Percentiles rank a stretch among this genome's conserved stretches.
These are phyloP conservation scores for Zymoseptoria brevis DNA, from an alignment of 2,329 filamentous ascomycete genomes.

Conservation along the genomic window DNA sequence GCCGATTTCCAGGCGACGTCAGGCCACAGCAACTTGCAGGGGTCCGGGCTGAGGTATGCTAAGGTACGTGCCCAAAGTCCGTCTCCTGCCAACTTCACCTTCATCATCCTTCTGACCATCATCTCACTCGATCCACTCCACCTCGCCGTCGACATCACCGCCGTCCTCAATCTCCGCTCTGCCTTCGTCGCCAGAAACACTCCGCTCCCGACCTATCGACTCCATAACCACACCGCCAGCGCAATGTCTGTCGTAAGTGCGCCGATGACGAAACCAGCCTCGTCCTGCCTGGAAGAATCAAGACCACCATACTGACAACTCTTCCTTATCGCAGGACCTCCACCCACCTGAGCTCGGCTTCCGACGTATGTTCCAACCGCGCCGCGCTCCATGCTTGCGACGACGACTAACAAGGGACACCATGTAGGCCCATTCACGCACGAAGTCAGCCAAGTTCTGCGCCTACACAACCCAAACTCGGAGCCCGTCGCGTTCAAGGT, in stretches of 20 bases:
- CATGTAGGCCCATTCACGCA: conserved; percentile 53
- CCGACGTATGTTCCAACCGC: conserved; percentile 58
- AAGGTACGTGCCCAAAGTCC: neutral
- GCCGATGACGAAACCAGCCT: neutral
- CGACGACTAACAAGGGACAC: conserved; percentile 8
- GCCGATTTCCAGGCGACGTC: too few species aligned
- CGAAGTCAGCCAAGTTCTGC: conserved; percentile 55
- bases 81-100: neutral
- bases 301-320: neutral
- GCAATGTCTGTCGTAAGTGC: conserved; percentile 1
- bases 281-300: neutral
- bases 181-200: neutral
- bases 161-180: neutral
- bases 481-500: conserved; percentile 65
- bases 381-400: neutral
- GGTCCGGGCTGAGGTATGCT: neutral
- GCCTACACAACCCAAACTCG: conserved; percentile 49
- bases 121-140: neutral
- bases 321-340: conserved; percentile 79
- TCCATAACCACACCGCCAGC: neutral
- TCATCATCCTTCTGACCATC: neutral
- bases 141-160: neutral
- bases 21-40: too few species aligned
- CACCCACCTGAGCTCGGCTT: conserved; percentile 88
- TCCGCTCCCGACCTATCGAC: neutral